These are phyloP conservation scores for Diversispora epigaea DNA, from an alignment of 192 early-diverging fungal species.

Conservation along the genomic window DNA sequence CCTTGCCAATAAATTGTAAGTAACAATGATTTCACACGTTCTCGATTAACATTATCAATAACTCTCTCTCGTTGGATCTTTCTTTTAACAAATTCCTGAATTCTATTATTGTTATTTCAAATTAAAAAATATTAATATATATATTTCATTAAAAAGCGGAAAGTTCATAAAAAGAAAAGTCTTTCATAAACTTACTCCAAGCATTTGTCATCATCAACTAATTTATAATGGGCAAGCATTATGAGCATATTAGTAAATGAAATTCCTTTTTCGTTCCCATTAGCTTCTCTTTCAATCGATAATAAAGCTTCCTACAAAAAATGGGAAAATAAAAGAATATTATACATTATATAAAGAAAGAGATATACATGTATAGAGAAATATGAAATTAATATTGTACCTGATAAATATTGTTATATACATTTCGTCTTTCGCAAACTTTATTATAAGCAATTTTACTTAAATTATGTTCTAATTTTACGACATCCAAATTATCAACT, in stretches of 20 bases:
- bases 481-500: conserved; percentile 30
- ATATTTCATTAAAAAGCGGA: not conserved
- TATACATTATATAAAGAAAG: conserved; percentile 33
- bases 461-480: conserved; percentile 31
- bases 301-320: conserved; percentile 29
- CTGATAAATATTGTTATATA: conserved; percentile 43
- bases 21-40: conserved; percentile 27
- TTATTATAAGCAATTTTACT: conserved; percentile 27
- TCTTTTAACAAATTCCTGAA: conserved; percentile 44
- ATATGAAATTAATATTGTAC: conserved; percentile 9
- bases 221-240: conserved; percentile 56
- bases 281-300: conserved; percentile 20
- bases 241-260: conserved; percentile 57
- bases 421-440: conserved; percentile 37
- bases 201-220: conserved; percentile 55
- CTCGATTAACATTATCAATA: conserved; percentile 22
- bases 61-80: conserved; percentile 42
- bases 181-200: conserved; percentile 41
- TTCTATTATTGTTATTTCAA: conserved; percentile 18
- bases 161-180: not conserved
- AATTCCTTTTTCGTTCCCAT: conserved; percentile 35
- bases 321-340: not conserved
- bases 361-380: not conserved
- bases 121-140: not conserved
- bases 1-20: conserved; percentile 24